These are phyloP conservation scores for Brassica hybrid DNA, from an alignment of 441 rosid species.

Conservation along the genomic window DNA sequence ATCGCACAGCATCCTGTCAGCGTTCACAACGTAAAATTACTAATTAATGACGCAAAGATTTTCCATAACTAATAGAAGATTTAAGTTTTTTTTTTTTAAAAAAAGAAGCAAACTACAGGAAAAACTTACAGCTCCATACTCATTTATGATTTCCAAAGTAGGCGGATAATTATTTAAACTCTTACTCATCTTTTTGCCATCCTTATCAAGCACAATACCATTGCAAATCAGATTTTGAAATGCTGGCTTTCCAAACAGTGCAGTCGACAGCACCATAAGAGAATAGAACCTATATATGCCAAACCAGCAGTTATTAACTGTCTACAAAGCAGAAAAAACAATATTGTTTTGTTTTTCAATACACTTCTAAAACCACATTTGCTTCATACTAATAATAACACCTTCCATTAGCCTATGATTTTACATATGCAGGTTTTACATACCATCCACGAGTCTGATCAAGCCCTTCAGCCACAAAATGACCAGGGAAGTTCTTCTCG, in stretches of 20 bases:
- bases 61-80: constrained; percentile 14
- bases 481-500: too few relatives aligned
- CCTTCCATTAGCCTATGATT: constrained; percentile 1
- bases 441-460: too few relatives aligned
- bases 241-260: constrained; percentile 90
- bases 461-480: too few relatives aligned
- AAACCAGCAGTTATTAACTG: neutral
- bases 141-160: constrained; percentile 82
- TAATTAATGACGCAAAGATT: constrained; percentile 6
- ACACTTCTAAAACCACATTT: constrained; percentile 19
- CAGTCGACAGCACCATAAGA: constrained; percentile 97
- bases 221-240: constrained; percentile 93
- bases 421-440: neutral
- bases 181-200: constrained; percentile 98
- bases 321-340: neutral
- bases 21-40: too few relatives aligned
- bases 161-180: constrained; percentile 85
- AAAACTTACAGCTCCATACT: constrained; percentile 89
- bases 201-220: constrained; percentile 96
- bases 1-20: too few relatives aligned
- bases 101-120: constrained; percentile 34
- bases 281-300: constrained; percentile 58
- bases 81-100: too few relatives aligned
- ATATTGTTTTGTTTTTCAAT: neutral
- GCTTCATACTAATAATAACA: neutral